Conservation (phyloP, 2,329 filamentous ascomycete genomes). For the Sporothrix pseudoabietina region DNA sequence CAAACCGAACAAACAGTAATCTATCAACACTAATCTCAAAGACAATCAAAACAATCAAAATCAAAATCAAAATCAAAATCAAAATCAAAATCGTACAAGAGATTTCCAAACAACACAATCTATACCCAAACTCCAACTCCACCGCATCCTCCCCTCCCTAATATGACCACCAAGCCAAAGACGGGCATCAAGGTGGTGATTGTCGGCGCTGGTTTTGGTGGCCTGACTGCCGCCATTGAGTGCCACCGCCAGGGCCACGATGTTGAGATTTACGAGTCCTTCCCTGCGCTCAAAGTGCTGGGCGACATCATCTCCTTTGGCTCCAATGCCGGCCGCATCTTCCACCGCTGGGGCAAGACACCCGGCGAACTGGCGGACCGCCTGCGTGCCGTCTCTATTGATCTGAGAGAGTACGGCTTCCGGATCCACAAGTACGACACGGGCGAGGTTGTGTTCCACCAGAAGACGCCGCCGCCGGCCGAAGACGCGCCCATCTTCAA, state of each 20-base stretch:
- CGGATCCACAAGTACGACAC: constrained; percentile 63
- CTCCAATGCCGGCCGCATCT: constrained; percentile 62
- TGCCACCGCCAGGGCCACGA: constrained; percentile 63
- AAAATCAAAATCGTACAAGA: too few relatives aligned
- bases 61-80: background rate
- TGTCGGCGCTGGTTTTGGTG: constrained; percentile 60
- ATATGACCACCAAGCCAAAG: constrained; percentile 35
- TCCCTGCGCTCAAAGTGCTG: constrained; percentile 58
- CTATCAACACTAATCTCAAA: background rate
- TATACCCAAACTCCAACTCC: background rate
- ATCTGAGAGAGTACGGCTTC: constrained; percentile 58
- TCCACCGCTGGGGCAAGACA: constrained; percentile 56
- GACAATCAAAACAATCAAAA: background rate
- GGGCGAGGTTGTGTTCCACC: constrained; percentile 62
- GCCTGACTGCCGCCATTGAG: constrained; percentile 64
- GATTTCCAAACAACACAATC: background rate
- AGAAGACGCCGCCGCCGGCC: constrained; percentile 49
- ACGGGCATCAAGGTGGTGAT: constrained; percentile 58
- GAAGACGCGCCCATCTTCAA: constrained; percentile 59
- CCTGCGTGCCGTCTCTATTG: constrained; percentile 55
- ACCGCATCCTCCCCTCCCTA: background rate
- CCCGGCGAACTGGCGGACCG: constrained; percentile 50
- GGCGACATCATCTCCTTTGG: constrained; percentile 66
- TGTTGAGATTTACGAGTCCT: constrained; percentile 61
- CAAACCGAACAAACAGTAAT: background rate